Base-by-base conservation (phyloP, 108 stramenopile genomes). In the Bacterosira constricta region DNA sequence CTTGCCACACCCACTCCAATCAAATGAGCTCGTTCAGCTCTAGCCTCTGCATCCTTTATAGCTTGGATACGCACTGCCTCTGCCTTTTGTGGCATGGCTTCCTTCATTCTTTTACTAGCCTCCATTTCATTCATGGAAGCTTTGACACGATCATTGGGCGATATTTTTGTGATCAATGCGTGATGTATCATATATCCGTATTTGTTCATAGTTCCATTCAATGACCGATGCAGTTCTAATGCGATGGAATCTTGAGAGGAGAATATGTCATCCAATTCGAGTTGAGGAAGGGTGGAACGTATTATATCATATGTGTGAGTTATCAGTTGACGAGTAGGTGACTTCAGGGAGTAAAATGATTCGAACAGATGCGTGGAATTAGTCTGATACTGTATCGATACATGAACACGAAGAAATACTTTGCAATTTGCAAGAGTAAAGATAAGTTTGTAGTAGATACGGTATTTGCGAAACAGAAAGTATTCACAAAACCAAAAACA, bases 81-180 rank as follows among this genome's bases (percentile, higher is more conserved):
- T 9, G 85, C 87, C 63, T 63, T 76, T 38, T 82, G 67, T 11
- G 70, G 45, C 42, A 71, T 72, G 2, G 84, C 85, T 34, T 77
- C 73, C 45, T 83, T 80, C 57, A 83, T 52, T 31, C 85, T 45
- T 56, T 82, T 82, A 34, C 75, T 67, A 5, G 85, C 89, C 56
- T 92, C 86, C 63, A 92, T 88, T 64, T 89, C 89, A 64, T 92
- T 92, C 91, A 92, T 92, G n/a, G 86, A 80, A 27, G 69, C 65
- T 73, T 77, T 86, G 39, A 90, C 88, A 21, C 65, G 71, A 5
- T 54, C 23, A 54, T 85, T 82, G 15, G 92, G 92, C 9, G 63
- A 57, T 68, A 93, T 69, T 53, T 85, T 86, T 10, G 88, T 89
- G 26, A 93, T 67, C 7, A 93, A 75, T 17, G 88, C 84, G 23